Conservation (phyloP, 768 basidiomycete species). For the Kwoniella botswanensis region DNA sequence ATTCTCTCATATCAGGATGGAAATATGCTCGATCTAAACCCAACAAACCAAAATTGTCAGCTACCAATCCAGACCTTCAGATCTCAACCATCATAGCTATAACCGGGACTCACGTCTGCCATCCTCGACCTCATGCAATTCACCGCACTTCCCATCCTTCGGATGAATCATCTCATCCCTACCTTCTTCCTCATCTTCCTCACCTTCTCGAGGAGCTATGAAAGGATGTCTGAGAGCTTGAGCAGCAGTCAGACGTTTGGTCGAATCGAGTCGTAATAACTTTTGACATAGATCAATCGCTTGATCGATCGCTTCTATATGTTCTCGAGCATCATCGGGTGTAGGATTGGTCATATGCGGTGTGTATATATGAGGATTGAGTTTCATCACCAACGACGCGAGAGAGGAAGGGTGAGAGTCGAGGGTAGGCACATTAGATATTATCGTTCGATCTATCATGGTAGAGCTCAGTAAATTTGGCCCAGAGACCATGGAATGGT, state of each 20-base stretch:
- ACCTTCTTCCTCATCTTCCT: slow-evolving; percentile 36
- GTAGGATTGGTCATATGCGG: slow-evolving; percentile 64
- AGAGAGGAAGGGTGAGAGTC: slow-evolving; percentile 71
- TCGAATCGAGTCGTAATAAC: slow-evolving; percentile 77
- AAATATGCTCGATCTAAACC: slow-evolving; percentile 40
- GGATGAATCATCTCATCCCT: slow-evolving; percentile 26
- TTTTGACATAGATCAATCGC: slow-evolving; percentile 77
- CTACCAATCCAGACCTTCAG: neutral
- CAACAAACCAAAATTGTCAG: slow-evolving; percentile 2
- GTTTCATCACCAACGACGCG: slow-evolving; percentile 72
- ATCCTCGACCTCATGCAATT: slow-evolving; percentile 33
- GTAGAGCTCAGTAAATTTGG: slow-evolving; percentile 9
- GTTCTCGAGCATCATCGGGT: slow-evolving; percentile 59
- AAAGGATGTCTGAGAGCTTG: slow-evolving; percentile 80
- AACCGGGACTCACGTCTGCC: slow-evolving; percentile 37
- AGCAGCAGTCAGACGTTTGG: slow-evolving; percentile 75
- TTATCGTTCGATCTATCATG: slow-evolving; percentile 78
- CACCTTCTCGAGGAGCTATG: slow-evolving; percentile 62
- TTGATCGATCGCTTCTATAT: slow-evolving; percentile 65
- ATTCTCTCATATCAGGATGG: slow-evolving; percentile 25
- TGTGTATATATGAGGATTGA: slow-evolving; percentile 69
- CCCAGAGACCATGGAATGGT: neutral
- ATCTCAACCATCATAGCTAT: neutral
- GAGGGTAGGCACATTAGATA: slow-evolving; percentile 85
- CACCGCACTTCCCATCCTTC: slow-evolving; percentile 39